A percentile compares a stretch with the other conserved stretches of the same genome.
Conservation (phyloP, 2,329 filamentous ascomycete species). For the Fusarium sp. region DNA sequence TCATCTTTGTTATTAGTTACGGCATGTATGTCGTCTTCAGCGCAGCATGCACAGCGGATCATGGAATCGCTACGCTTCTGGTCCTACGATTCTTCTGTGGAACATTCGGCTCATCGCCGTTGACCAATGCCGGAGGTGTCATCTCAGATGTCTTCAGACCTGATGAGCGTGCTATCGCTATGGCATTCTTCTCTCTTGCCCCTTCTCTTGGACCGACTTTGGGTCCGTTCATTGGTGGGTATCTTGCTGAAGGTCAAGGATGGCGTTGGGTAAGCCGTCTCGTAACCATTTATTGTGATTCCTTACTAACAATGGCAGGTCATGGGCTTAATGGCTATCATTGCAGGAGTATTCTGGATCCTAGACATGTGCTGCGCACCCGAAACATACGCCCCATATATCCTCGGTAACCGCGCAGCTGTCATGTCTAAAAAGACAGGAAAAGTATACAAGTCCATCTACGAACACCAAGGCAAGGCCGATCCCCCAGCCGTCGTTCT, state of each 20-base stretch:
- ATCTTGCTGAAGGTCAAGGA: slow-evolving; percentile 67
- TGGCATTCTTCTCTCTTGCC: slow-evolving; percentile 69
- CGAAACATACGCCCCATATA: slow-evolving; percentile 69
- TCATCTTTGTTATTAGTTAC: slow-evolving; percentile 70
- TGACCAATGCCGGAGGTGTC: slow-evolving; percentile 72
- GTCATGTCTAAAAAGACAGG: slow-evolving; percentile 63
- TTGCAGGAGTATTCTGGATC: slow-evolving; percentile 69
- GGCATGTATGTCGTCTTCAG: slow-evolving; percentile 70
- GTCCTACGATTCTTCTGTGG: slow-evolving; percentile 76
- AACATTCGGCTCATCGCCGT: slow-evolving; percentile 69
- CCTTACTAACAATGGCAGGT: slow-evolving; percentile 53
- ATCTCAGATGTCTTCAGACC: slow-evolving; percentile 73
- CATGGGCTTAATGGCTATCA: slow-evolving; percentile 69
- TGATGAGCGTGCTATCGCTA: slow-evolving; percentile 66
- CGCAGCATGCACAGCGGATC: slow-evolving; percentile 66
- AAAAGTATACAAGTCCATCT: slow-evolving; percentile 64
- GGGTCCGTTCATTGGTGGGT: slow-evolving; percentile 72
- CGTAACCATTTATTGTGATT: fast-evolving
- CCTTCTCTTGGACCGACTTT: slow-evolving; percentile 71
- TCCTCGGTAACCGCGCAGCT: slow-evolving; percentile 64
- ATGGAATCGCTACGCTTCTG: slow-evolving; percentile 69
- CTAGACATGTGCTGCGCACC: slow-evolving; percentile 62
- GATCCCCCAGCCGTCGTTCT: slow-evolving; percentile 60
- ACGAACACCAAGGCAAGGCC: slow-evolving; percentile 58
- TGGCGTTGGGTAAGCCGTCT: slow-evolving; percentile 64